Conservation (phyloP, 768 basidiomycete genomes). For the Boletus huronensis region DNA sequence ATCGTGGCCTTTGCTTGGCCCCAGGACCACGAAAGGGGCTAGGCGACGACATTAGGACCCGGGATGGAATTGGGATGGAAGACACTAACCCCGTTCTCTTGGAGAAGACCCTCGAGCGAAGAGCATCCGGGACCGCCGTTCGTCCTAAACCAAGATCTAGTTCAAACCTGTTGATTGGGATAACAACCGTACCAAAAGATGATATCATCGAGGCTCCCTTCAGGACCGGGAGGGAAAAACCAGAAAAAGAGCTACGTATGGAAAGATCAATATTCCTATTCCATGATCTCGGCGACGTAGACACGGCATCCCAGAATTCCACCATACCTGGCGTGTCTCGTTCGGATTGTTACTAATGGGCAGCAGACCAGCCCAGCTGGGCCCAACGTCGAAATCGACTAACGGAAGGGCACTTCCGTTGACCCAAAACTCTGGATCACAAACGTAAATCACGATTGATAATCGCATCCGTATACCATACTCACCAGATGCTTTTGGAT, state of each 20-base stretch:
- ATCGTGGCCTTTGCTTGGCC: slow-evolving; percentile 62
- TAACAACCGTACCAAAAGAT: slow-evolving; percentile 57
- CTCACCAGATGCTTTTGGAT: slow-evolving; percentile 59
- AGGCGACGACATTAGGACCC: not conserved
- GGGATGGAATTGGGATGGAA: slow-evolving; percentile 16
- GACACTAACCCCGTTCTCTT: slow-evolving; percentile 66
- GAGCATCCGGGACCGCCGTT: slow-evolving; percentile 83
- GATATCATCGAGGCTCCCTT: slow-evolving; percentile 67
- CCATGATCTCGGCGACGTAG: not conserved
- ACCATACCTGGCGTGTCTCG: slow-evolving; percentile 62
- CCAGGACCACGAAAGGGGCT: slow-evolving; percentile 66
- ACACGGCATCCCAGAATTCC: no score
- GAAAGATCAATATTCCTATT: not conserved
- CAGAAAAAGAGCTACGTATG: slow-evolving; percentile 67
- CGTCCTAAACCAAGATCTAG: slow-evolving; percentile 43
- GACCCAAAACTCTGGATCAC: slow-evolving; percentile 59
- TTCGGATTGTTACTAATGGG: slow-evolving; percentile 59
- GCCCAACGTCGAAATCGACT: slow-evolving; percentile 70
- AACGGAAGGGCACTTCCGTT: slow-evolving; percentile 62
- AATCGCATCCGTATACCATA: not conserved
- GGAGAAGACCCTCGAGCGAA: slow-evolving; percentile 64
- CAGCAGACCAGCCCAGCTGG: slow-evolving; percentile 71
- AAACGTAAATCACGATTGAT: not conserved
- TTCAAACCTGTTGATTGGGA: not conserved
- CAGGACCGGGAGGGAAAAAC: slow-evolving; percentile 77